A percentile compares a stretch with the other conserved stretches of the same genome.
phyloP scores from a whole-genome alignment of 306 rosid genomes.

The Castanospermum australe region DNA sequence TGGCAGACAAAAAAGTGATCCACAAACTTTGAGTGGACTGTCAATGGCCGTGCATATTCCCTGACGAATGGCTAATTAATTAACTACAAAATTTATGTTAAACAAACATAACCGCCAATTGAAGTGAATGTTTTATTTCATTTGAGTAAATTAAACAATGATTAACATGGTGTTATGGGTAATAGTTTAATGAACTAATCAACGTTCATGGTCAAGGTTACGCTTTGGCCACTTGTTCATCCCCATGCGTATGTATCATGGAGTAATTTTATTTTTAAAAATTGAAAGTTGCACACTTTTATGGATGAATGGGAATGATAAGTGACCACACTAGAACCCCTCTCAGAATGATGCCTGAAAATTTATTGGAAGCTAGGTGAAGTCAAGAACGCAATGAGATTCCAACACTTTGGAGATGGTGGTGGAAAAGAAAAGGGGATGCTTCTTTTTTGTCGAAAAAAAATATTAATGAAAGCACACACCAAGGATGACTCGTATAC shows the following conservation, averaged over 20 bases:
- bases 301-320: neutral
- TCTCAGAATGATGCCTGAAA: neutral
- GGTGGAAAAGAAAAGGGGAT: neutral
- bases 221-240: neutral
- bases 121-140: neutral
- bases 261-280: neutral
- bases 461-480: slow-evolving; percentile 6
- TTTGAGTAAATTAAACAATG: neutral
- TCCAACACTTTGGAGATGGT: slow-evolving; percentile 15
- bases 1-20: neutral
- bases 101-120: neutral
- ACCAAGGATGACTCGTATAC: neutral
- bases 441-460: neutral
- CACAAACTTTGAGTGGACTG: neutral
- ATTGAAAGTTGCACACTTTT: neutral
- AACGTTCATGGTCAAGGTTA: neutral
- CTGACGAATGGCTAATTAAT: neutral
- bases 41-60: neutral
- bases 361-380: neutral
- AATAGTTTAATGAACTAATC: neutral
- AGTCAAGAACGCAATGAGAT: slow-evolving; percentile 38
- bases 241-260: neutral
- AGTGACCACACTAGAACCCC: neutral
- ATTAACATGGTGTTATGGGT: neutral
- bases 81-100: neutral